A percentile compares a stretch with the other conserved stretches of the same genome.
phyloP scores from a whole-genome alignment of 805 yeast genomes.

The Deakozyma indianensis region DNA sequence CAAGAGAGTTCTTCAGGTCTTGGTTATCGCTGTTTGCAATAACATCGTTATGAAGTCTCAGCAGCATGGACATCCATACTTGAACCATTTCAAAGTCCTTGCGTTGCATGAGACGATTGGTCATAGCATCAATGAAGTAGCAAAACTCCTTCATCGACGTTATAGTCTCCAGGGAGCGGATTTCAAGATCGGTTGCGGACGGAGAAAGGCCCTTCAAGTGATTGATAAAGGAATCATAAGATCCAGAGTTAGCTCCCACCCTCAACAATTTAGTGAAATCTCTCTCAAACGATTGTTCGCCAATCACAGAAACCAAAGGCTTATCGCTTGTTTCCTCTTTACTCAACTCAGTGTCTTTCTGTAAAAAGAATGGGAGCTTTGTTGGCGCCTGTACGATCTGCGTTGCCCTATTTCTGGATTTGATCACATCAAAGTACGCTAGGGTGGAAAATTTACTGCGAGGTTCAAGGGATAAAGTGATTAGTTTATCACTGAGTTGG shows the following conservation, averaged over 20 bases:
- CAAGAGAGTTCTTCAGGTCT: not conserved
- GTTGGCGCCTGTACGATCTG: conserved; percentile 81
- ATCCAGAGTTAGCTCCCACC: conserved; percentile 27
- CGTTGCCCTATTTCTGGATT: conserved; percentile 73
- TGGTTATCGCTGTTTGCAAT: conserved; percentile 20
- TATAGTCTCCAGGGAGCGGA: conserved; percentile 52
- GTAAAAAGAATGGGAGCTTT: conserved; percentile 67
- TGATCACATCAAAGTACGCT: conserved; percentile 69
- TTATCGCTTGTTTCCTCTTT: conserved; percentile 19
- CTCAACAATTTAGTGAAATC: conserved; percentile 55
- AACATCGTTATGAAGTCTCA: conserved; percentile 74
- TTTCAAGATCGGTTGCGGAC: conserved; percentile 68
- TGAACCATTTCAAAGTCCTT: conserved; percentile 63
- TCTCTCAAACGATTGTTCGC: conserved; percentile 40
- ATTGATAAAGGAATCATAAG: conserved; percentile 37
- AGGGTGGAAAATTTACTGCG: conserved; percentile 67
- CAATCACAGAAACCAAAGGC: not conserved
- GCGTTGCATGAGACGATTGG: conserved; percentile 40
- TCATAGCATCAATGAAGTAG: conserved; percentile 53
- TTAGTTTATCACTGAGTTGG: conserved; percentile 47
- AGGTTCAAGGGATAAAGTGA: conserved; percentile 68
- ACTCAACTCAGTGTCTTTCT: conserved; percentile 41
- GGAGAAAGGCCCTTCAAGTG: conserved; percentile 54
- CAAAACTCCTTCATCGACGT: conserved; percentile 58
- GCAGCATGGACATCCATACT: conserved; percentile 62